Base-by-base conservation (phyloP, 352 stramenopile species). In the Peronospora destructor region DNA sequence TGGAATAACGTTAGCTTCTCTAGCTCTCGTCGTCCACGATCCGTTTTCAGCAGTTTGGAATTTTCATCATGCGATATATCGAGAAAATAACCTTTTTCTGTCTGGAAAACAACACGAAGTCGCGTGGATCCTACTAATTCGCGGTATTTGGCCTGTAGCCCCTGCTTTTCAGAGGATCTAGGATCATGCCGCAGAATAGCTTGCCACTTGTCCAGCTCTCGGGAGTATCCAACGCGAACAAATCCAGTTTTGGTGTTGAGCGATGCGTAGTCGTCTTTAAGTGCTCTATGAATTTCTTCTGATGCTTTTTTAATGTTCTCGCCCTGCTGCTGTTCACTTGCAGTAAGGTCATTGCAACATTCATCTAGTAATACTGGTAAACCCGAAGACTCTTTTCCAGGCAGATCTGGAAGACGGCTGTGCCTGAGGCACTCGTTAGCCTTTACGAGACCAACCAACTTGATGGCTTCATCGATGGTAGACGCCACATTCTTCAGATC, bases 401-500 rank as follows among this genome's bases (percentile, higher is more conserved):
- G 61, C 16, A 66, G 45, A 51, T 62, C 44, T 16, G 49, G 48
- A 17, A 68, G 52, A 28, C 56, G 64, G 11, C 55, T 61, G 2
- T 50, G 41, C 21, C 51, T 42, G 5, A 43, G 23, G 10, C 28
- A 32, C n/a, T 76, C 57, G 36, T 76, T 63, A 11, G 44, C 39
- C 26, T 61, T 23, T 13, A 82, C 30, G 28, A 74, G 33, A 2
- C 63, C 26, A 12, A 66, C 61, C 25, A 86, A 63, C 6, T 50
- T 41, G 17, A 57, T 62, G 8, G 71, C 76, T 54, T 85, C 68
- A n/a, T 61, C 45, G 13, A 87, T 73, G 0, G 73, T 84, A 26
- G 62, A 55, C 9, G 73, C 73, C 23, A 87, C 72, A 46, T 80
- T 84, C 32, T 84, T 80, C 0, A 90, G 55, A 49, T 90, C 74